These are phyloP conservation scores for Dalechampia spathulata DNA, from an alignment of 441 rosid species.

Conservation along the genomic window DNA sequence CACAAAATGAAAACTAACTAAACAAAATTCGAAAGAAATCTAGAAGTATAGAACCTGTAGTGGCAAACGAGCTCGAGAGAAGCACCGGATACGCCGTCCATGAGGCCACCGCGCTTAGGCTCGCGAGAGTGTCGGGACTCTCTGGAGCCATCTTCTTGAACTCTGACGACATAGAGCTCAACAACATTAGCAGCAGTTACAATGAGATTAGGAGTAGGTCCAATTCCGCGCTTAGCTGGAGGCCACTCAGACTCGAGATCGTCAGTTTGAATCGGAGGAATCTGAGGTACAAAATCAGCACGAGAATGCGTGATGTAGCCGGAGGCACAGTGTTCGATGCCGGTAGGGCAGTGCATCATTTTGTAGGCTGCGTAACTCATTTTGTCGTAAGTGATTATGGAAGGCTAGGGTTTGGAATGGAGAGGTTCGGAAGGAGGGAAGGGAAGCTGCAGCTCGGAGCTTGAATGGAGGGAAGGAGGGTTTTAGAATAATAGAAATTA, in stretches of 20 bases:
- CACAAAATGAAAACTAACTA: background rate
- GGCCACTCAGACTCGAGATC: slow-evolving; percentile 71
- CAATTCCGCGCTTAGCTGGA: slow-evolving; percentile 47
- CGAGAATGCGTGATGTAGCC: slow-evolving; percentile 78
- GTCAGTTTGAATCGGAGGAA: slow-evolving; percentile 45
- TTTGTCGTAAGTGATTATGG: slow-evolving; percentile 3
- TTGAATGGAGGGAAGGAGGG: too few species aligned
- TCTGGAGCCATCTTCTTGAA: slow-evolving; percentile 55
- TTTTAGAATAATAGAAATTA: too few species aligned
- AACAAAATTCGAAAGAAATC: background rate
- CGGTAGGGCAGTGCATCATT: slow-evolving; percentile 98
- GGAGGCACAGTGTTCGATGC: slow-evolving; percentile 77
- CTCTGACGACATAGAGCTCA: slow-evolving; percentile 80
- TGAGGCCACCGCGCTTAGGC: slow-evolving; percentile 60
- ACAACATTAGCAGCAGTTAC: slow-evolving; percentile 74
- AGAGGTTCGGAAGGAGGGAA: too few species aligned
- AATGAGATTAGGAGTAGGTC: slow-evolving; percentile 72
- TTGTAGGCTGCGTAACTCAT: slow-evolving; percentile 98
- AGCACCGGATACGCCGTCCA: slow-evolving; percentile 80
- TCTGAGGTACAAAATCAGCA: slow-evolving; percentile 54
- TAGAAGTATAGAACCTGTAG: slow-evolving; percentile 42
- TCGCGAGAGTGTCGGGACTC: slow-evolving; percentile 42
- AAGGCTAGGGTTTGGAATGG: slow-evolving; percentile 23
- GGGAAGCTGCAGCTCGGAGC: too few species aligned
- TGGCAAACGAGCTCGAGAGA: slow-evolving; percentile 96